A percentile compares a stretch with the other conserved stretches of the same genome.
These are phyloP conservation scores for Amphichorda felina DNA, from an alignment of 2,329 filamentous ascomycete genomes.

Conservation along the genomic window DNA sequence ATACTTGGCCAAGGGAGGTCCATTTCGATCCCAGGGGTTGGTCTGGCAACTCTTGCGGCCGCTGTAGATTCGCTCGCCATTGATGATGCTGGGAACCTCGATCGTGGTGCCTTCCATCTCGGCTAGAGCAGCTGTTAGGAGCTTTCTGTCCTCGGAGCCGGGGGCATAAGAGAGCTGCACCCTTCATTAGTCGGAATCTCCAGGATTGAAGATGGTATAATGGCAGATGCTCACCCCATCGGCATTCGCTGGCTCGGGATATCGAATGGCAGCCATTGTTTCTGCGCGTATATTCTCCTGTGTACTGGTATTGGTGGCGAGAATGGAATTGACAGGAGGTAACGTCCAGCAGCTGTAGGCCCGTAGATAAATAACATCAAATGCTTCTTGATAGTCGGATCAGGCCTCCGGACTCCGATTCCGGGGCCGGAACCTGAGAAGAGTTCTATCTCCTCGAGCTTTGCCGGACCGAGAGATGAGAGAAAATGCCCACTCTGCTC, in stretches of 20 bases:
- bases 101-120: slow-evolving; percentile 16
- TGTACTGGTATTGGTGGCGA: too few species aligned
- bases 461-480: too few species aligned
- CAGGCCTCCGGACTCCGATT: too few species aligned
- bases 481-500: too few species aligned
- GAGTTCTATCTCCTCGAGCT: too few species aligned
- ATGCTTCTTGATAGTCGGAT: too few species aligned
- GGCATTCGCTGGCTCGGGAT: background rate
- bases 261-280: background rate
- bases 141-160: slow-evolving; percentile 7
- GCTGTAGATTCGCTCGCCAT: slow-evolving; percentile 18
- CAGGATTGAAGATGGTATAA: background rate
- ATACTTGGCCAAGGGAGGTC: slow-evolving; percentile 1
- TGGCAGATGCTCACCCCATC: background rate
- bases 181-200: background rate
- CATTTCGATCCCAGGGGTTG: slow-evolving; percentile 15
- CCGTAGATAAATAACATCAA: too few species aligned
- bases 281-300: too few species aligned
- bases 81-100: slow-evolving; percentile 14
- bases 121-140: slow-evolving; percentile 14
- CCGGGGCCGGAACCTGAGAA: too few species aligned
- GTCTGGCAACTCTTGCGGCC: slow-evolving; percentile 13
- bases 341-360: too few species aligned
- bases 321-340: too few species aligned
- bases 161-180: background rate